These are phyloP conservation scores for Aspergillus sp. DNA, from an alignment of 2,329 filamentous ascomycete genomes.

Conservation along the genomic window DNA sequence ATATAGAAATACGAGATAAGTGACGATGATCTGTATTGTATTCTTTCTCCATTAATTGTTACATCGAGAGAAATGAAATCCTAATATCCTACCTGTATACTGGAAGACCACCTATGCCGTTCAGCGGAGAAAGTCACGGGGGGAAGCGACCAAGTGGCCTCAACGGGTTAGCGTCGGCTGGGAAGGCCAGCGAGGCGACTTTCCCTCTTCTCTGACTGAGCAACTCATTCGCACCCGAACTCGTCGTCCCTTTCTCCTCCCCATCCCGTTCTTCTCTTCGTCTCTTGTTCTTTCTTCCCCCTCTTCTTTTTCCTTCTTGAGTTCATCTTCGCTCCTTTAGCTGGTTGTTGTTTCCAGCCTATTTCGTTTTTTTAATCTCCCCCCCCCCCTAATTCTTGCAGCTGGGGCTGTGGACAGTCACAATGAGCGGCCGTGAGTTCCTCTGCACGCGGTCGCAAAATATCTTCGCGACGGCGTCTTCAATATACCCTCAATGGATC, in stretches of 20 bases:
- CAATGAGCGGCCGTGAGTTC: slow-evolving; percentile 60
- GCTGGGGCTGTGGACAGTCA: slow-evolving; percentile 44
- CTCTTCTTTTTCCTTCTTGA: slow-evolving; percentile 23
- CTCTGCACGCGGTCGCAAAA: slow-evolving; percentile 29
- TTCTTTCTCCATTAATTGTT: not conserved
- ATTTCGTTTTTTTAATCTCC: slow-evolving; percentile 23
- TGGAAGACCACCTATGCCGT: not conserved
- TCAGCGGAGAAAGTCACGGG: slow-evolving; percentile 4
- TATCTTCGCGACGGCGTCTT: slow-evolving; percentile 16
- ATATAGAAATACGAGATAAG: not conserved
- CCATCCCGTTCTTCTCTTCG: slow-evolving; percentile 18
- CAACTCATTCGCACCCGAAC: slow-evolving; percentile 4
- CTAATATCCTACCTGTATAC: too few relatives aligned
- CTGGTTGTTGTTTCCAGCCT: slow-evolving; percentile 35
- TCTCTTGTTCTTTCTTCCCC: slow-evolving; percentile 18
- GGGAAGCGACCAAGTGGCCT: slow-evolving; percentile 40
- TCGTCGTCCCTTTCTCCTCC: slow-evolving; percentile 22
- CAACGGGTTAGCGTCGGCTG: slow-evolving; percentile 37
- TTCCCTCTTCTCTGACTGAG: not conserved
- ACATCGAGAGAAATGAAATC: too few relatives aligned
- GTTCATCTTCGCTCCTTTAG: slow-evolving; percentile 31
- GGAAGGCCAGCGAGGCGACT: slow-evolving; percentile 37
- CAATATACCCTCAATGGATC: slow-evolving; percentile 25
- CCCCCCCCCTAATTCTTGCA: slow-evolving; percentile 19
- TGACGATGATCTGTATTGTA: not conserved